Conservation (phyloP, 2,329 filamentous ascomycete genomes). For the Xylaria sp. region DNA sequence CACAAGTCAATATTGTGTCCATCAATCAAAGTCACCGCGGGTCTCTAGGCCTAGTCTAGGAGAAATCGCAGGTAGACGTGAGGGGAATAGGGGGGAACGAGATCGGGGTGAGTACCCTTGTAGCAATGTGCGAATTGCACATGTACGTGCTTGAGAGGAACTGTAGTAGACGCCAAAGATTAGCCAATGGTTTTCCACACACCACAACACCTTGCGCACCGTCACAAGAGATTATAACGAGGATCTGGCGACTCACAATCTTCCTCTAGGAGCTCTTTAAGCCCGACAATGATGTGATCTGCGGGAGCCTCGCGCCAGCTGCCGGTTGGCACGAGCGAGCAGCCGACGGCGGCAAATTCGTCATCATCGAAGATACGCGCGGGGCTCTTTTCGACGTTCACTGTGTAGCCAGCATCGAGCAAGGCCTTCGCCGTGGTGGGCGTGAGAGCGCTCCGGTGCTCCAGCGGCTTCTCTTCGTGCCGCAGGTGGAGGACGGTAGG, state of each 20-base stretch:
- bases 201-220: neutral
- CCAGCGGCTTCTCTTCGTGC: constrained; percentile 68
- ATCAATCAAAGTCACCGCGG: neutral
- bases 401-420: constrained; percentile 74
- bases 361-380: constrained; percentile 72
- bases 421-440: constrained; percentile 65
- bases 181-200: constrained; percentile 9
- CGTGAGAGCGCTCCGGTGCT: constrained; percentile 61
- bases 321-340: constrained; percentile 72
- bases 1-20: constrained; percentile 19
- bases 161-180: constrained; percentile 41
- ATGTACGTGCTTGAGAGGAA: constrained; percentile 75
- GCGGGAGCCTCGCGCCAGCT: constrained; percentile 74
- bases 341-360: constrained; percentile 72
- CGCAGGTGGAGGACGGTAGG: constrained; percentile 63
- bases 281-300: constrained; percentile 77
- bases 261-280: constrained; percentile 82
- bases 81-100: neutral
- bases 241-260: constrained; percentile 58
- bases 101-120: constrained; percentile 60
- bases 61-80: neutral
- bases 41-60: neutral
- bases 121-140: constrained; percentile 80
- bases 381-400: constrained; percentile 75
- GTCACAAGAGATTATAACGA: neutral